phyloP scores from a whole-genome alignment of 345 rosid genomes.

The Combretum micranthum region DNA sequence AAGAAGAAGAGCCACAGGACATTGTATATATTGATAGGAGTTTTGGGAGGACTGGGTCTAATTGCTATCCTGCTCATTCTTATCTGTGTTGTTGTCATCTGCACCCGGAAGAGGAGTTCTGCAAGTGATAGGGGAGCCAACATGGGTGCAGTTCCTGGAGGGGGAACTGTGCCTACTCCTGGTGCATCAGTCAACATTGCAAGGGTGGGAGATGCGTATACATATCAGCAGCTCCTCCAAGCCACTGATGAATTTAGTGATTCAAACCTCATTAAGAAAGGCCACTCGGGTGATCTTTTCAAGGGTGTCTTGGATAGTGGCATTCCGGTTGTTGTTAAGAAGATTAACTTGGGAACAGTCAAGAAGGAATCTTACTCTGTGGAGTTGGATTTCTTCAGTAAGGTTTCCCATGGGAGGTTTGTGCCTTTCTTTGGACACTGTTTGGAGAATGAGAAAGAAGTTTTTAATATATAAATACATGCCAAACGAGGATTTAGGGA shows the following conservation, averaged over 20 bases:
- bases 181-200: constrained; percentile 45
- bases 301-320: constrained; percentile 65
- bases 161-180: constrained; percentile 33
- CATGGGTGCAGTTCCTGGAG: constrained; percentile 52
- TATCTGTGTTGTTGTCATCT: constrained; percentile 36
- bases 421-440: constrained; percentile 88
- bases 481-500: constrained; percentile 83
- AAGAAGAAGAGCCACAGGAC: constrained; percentile 35
- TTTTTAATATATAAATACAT: constrained; percentile 73
- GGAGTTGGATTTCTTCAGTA: constrained; percentile 82
- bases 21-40: constrained; percentile 48
- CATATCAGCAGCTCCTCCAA: constrained; percentile 66
- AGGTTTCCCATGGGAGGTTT: constrained; percentile 63
- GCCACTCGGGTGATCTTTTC: constrained; percentile 90
- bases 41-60: constrained; percentile 59
- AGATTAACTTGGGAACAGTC: constrained; percentile 41
- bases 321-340: constrained; percentile 57
- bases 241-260: constrained; percentile 70
- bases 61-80: constrained; percentile 30
- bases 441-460: constrained; percentile 76
- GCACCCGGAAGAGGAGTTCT: constrained; percentile 34
- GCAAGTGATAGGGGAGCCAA: constrained; percentile 38
- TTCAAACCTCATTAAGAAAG: constrained; percentile 69
- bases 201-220: constrained; percentile 62
- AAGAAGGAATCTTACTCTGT: constrained; percentile 54